phyloP scores from a whole-genome alignment of 805 yeast species.

The Teunomyces tritomae region DNA sequence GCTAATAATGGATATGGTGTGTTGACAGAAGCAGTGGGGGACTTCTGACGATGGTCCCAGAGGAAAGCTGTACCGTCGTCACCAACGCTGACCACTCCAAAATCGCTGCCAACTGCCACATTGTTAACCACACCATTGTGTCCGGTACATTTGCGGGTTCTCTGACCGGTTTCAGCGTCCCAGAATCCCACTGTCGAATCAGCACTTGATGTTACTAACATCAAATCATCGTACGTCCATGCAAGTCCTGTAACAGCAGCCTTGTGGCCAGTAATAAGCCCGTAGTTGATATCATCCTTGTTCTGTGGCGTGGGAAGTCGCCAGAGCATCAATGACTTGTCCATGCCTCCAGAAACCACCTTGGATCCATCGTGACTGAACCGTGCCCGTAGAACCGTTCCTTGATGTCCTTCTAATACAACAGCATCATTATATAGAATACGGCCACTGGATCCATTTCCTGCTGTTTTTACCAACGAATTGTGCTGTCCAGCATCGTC shows the following conservation, averaged over 20 bases:
- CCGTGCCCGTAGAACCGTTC: constrained; percentile 50
- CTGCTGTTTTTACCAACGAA: constrained; percentile 1
- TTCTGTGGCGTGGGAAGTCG: constrained; percentile 28
- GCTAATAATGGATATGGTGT: constrained; percentile 61
- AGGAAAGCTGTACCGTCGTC: constrained; percentile 61
- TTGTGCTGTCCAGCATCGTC: constrained; percentile 3
- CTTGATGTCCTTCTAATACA: constrained; percentile 50
- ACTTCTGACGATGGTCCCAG: constrained; percentile 67
- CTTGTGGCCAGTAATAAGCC: constrained; percentile 54
- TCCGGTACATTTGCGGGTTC: constrained; percentile 52
- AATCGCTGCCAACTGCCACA: constrained; percentile 33
- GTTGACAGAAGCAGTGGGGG: constrained; percentile 34
- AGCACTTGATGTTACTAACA: constrained; percentile 53
- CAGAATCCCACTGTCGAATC: constrained; percentile 61
- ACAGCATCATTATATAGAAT: constrained; percentile 28
- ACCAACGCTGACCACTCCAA: constrained; percentile 48
- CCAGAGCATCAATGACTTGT: constrained; percentile 50
- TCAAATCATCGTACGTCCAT: constrained; percentile 50
- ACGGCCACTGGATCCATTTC: constrained; percentile 5
- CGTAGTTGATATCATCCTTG: constrained; percentile 35
- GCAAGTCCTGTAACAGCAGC: constrained; percentile 59
- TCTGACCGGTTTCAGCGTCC: constrained; percentile 57
- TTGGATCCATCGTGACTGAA: constrained; percentile 51
- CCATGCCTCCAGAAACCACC: constrained; percentile 64
- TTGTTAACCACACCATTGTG: constrained; percentile 58